These are phyloP conservation scores for Trichoderma sp. DNA, from an alignment of 2,329 filamentous ascomycete species.

Conservation along the genomic window DNA sequence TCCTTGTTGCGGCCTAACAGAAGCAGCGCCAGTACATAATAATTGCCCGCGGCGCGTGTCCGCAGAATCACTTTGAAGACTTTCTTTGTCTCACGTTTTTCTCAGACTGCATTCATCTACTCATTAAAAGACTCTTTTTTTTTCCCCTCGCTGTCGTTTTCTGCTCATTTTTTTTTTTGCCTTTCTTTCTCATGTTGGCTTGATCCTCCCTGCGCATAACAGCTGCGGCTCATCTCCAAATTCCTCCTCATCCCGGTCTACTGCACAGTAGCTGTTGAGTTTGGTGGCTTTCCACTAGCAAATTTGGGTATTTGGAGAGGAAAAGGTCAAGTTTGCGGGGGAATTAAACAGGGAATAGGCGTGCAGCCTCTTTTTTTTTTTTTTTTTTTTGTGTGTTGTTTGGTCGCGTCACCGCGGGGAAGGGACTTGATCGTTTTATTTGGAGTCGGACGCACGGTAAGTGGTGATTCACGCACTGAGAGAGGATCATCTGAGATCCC, in stretches of 20 bases:
- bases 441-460: not conserved
- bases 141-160: not conserved
- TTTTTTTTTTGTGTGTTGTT: not conserved
- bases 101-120: not conserved
- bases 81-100: slow-evolving; percentile 4
- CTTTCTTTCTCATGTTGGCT: not conserved
- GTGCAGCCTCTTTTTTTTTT: not conserved
- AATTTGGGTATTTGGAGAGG: slow-evolving; percentile 3
- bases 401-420: slow-evolving; percentile 18
- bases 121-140: not conserved
- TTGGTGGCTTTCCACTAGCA: not conserved
- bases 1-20: slow-evolving; percentile 4
- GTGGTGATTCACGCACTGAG: slow-evolving; percentile 12
- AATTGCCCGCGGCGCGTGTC: not conserved
- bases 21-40: not conserved
- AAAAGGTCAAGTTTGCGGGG: not conserved
- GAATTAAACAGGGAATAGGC: slow-evolving; percentile 13
- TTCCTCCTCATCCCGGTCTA: not conserved
- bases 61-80: not conserved
- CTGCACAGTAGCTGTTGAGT: no score
- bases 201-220: not conserved
- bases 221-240: not conserved
- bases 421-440: not conserved
- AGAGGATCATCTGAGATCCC: slow-evolving; percentile 33
- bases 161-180: not conserved